Base-by-base conservation (phyloP, 345 rosid genomes). In the Hevea brasiliensis region DNA sequence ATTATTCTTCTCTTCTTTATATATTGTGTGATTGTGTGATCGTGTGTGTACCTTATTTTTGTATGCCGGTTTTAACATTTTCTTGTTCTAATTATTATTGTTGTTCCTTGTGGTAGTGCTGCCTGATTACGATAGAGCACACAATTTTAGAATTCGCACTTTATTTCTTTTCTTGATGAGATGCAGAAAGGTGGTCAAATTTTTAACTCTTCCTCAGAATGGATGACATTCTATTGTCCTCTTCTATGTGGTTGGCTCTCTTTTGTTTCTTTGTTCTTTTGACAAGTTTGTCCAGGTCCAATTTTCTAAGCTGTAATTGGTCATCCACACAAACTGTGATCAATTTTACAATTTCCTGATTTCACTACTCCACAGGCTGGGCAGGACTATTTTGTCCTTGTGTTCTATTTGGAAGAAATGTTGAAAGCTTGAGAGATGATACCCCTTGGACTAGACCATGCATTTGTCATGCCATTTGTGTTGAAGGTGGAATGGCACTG, bases 321-420 rank as follows among this genome's bases (percentile, higher is more conserved):
- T 64, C 41, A 15, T 60, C 51, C 29, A 45, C 27, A 11, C 56
- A 14, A 51, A 58, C 54, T 9, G 57, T 72, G 62, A 32, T 32
- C 4, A 32, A 32, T 32, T 32, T 32, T 37, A 27, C 7, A 4
- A 27, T 58, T 67, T 68, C 18, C 61, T 7, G 57, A 13, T 70
- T 62, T 62, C 21, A 47, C 58, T 18, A 17, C 15, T 40, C 13
- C 37, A 66, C 88, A 95, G 97, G 90, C 72, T 89, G 91, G 97
- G 88, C 88, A 2, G 97, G 96, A 77, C 79, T 95, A 5, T 84
- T 95, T 71, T 95, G 98, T 79, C 99, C 98, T 10, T 91, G 98
- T 81, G 93, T 95, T 68, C 83, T 92, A 29, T 95, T 92, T 76
- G 99, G 99, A 24, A 87, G 90, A 72, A 94, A 91, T 76, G 77